phyloP scores from a whole-genome alignment of 805 yeast genomes.

The Sugiyamaella mastotermitis region DNA sequence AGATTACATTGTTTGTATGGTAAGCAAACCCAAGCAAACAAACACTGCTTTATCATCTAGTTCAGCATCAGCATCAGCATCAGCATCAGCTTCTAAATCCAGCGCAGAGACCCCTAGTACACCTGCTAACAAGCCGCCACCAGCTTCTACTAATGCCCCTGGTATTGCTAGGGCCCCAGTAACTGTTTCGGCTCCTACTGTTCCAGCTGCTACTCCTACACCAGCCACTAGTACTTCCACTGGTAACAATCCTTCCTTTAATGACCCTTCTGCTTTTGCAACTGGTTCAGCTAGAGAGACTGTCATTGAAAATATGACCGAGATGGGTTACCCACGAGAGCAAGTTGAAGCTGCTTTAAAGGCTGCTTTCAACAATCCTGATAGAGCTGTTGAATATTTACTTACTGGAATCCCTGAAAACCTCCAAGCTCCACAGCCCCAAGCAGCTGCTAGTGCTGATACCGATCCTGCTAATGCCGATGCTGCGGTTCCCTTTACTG shows the following conservation, averaged over 20 bases:
- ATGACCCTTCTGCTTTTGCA: slow-evolving; percentile 41
- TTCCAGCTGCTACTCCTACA: slow-evolving; percentile 28
- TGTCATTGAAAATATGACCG: slow-evolving; percentile 78
- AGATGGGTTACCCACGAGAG: slow-evolving; percentile 89
- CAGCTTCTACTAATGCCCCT: slow-evolving; percentile 27
- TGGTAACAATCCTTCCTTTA: slow-evolving; percentile 19
- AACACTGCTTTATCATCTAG: slow-evolving; percentile 22
- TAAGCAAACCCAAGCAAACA: slow-evolving; percentile 42
- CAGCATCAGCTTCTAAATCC: slow-evolving; percentile 13
- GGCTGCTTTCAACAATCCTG: slow-evolving; percentile 96
- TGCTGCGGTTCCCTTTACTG: slow-evolving; percentile 5
- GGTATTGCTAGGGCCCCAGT: slow-evolving; percentile 16
- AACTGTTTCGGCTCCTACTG: slow-evolving; percentile 18
- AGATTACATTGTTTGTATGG: slow-evolving; percentile 90
- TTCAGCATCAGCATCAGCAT: slow-evolving; percentile 18
- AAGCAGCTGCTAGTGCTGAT: slow-evolving; percentile 25
- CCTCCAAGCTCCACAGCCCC: slow-evolving; percentile 33
- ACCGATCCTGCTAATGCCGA: slow-evolving; percentile 22
- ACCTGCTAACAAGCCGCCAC: slow-evolving; percentile 16
- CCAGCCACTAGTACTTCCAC: slow-evolving; percentile 23
- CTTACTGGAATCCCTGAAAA: slow-evolving; percentile 82
- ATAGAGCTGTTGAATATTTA: slow-evolving; percentile 93
- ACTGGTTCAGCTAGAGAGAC: slow-evolving; percentile 73
- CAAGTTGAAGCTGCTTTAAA: slow-evolving; percentile 87
- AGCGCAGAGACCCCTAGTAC: slow-evolving; percentile 17